Evolutionary conservation across 1,139 yeast species (phyloP), one percentile per base, ranked within the genome.

Genomic region (Taphrina communis): DNA sequence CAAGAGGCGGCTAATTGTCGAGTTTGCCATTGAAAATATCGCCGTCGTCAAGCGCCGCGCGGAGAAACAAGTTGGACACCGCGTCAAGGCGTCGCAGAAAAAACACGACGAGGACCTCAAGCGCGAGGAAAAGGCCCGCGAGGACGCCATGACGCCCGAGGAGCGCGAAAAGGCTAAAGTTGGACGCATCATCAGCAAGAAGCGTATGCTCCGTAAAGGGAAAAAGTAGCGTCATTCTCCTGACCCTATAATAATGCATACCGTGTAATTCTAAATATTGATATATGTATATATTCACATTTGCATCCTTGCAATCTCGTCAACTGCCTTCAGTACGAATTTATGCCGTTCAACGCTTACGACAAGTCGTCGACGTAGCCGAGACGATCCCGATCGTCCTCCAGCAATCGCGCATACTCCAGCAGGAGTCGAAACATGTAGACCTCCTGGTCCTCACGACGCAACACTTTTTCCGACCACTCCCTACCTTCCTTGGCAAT

Each of bases 1-100:
- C 60, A 87, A 86, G 78, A 87, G 97, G 80, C 85, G 91, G 72
- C 82, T 94, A 71, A 91, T 94, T 75, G 98, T 87, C 38, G 99
- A 94, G 78, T 94, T 95, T 82, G 98, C 99, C 8, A 84, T 94
- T 76, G 98, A 93, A 78, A 92, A 94, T 78, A 96, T 97, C 21
- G 89, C 89, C 76, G 97, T 94, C 69, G 88, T 94, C 57, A 90
- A 89, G 79, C 88, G 97, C 80, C 87, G 98, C 81, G 85, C 86
- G 73, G 97, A 92, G 66, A 86, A 84, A 74, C 85, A 85, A 50
- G 78, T 81, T 73, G 80, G 79, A 67, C 81, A 86, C 42, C 83
- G 85, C 76, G 80, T 79, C 38, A 74, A 76, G 55, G 77, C 79
- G 11, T 53, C 46, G 6, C 63, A 46, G 17, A 56, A 50, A 12